Conservation (phyloP, 2,329 filamentous ascomycete species). For the Diaporthe citriasiana region DNA sequence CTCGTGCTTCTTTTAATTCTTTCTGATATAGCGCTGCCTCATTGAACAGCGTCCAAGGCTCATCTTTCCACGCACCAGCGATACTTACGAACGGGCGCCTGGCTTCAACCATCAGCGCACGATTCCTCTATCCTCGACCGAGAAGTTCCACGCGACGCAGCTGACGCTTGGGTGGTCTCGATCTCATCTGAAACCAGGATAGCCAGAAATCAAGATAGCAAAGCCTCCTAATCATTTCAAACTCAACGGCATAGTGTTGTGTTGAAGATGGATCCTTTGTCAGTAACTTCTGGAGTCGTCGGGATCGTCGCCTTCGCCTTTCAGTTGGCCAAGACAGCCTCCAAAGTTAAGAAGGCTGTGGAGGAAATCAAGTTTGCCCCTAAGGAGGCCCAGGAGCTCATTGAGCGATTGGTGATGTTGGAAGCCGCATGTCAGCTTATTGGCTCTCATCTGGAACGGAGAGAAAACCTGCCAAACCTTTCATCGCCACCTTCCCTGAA, state of each 20-base stretch:
- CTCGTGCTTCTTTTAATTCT: too few relatives aligned
- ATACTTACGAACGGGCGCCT: too few relatives aligned
- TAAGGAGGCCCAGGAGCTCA: not conserved
- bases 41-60: too few relatives aligned
- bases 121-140: too few relatives aligned
- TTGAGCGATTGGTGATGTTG: conserved; percentile 12
- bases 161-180: not conserved
- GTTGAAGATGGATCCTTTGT: not conserved
- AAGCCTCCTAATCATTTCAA: not conserved
- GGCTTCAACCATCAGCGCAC: too few relatives aligned
- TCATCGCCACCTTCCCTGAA: not conserved
- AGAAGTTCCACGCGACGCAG: not conserved
- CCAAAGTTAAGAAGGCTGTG: not conserved
- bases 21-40: too few relatives aligned
- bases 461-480: accelerated
- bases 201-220: not conserved
- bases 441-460: not conserved
- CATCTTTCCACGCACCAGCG: too few relatives aligned
- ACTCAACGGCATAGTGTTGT: too few relatives aligned
- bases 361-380: conserved; percentile 3
- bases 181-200: not conserved
- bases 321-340: not conserved
- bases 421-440: conserved; percentile 4
- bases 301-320: conserved; percentile 10
- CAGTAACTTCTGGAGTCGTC: not conserved